Evolutionary conservation across 176 grass and related monocot species (phyloP).

Genomic region (Carex littledalei): DNA sequence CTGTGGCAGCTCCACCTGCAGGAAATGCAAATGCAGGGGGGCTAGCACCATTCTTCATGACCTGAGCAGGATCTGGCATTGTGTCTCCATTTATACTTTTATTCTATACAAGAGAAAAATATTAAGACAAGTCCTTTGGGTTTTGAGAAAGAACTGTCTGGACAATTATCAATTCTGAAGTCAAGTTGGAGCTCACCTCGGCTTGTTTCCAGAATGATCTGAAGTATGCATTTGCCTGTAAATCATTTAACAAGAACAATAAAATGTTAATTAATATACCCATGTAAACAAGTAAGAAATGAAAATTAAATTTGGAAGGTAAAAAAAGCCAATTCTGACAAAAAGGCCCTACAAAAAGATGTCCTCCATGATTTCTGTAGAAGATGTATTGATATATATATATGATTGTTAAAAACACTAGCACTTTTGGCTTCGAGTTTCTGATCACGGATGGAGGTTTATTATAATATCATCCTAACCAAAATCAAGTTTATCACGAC

Average conservation of each 20-base stretch:
- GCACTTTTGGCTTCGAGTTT: background rate
- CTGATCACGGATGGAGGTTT: background rate
- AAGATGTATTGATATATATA: too few relatives aligned
- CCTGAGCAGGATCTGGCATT: constrained; percentile 59
- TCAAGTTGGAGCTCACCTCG: constrained; percentile 33
- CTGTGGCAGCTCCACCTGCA: constrained; percentile 36
- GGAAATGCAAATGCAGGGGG: constrained; percentile 50
- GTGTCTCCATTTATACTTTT: constrained; percentile 35
- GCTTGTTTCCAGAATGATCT: constrained; percentile 97
- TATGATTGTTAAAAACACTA: background rate
- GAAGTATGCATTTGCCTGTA: constrained; percentile 92
- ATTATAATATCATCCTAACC: background rate
- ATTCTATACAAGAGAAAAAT: constrained; percentile 17
- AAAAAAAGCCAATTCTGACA: background rate
- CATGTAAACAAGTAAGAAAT: constrained; percentile 9
- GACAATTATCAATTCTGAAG: background rate
- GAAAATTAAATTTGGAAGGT: background rate
- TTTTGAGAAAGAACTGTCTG: background rate
- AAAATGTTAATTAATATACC: constrained; percentile 22
- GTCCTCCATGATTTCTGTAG: background rate
- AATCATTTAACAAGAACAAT: constrained; percentile 40
- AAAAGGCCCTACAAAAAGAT: background rate
- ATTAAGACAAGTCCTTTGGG: constrained; percentile 13
- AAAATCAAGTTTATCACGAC: background rate
- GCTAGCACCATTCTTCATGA: constrained; percentile 54